Evolutionary conservation across 2,329 filamentous ascomycete genomes (phyloP), one percentile per base, ranked within the genome.

Genomic region (Dactylonectria estremocensis): DNA sequence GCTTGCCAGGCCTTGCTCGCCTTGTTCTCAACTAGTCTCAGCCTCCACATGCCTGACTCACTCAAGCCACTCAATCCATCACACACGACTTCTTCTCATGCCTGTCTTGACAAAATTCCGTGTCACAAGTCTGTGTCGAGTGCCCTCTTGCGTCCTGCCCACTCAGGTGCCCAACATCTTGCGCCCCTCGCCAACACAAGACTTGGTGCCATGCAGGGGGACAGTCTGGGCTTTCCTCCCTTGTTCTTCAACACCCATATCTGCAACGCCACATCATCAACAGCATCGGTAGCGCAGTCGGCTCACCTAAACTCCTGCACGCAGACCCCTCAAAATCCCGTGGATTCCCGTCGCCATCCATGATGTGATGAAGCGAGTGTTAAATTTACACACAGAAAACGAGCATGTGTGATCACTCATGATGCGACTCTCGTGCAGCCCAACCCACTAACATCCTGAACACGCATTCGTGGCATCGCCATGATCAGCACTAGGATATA

Each of bases 221-320:
- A 10, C 7, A 55, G 53, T 40, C 53, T 57, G 40, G 40, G 28
- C 54, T 57, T 2, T 60, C 16, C 8, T 52, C 45, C 18, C 46
- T 40, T 48, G 46, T 40, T 56, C 57, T 45, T 33, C 33, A 49
- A 61, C 54, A 50, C 35, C 53, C 53, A 37, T 40, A 40, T 58
- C 59, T 66, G 64, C 64, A 66, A 61, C 58, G 64, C 64, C 64
- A 66, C 64, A 66, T 66, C 63, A 66, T 61, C 64, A 66, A 40
- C 64, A 54, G 16, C 46, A 31, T 43, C 48, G 46, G 60, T 50
- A 56, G 43, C 52, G 20, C 45, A 43, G 22, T 33, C 33, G 60
- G 52, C 31, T 37, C 45, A 54, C 54, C 24, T 52, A n/a, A 63
- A 49, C 45, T 18, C 31, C 60, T 63, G 22, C 45, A 57, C 53